Base-by-base conservation (phyloP, 305 asterid genomes). In the Fraxinus velutina region DNA sequence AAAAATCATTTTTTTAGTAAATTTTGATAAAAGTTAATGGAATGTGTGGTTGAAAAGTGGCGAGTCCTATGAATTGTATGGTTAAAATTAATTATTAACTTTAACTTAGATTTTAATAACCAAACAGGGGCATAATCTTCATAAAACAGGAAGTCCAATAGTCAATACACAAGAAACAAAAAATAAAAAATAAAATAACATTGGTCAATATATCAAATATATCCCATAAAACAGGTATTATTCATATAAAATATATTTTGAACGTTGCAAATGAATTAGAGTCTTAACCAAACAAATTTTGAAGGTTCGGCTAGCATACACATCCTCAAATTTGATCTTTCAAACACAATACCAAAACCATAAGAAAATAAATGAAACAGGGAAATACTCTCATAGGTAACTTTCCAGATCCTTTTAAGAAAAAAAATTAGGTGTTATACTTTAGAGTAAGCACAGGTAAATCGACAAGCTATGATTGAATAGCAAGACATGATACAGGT, bases 381-480 rank as follows among this genome's bases (percentile, higher is more conserved):
- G 73, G 60, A 34, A 8, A 7, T 10, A 15, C 78, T 17, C 12
- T 77, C 17, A 71, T 6, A 71, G 47, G 86, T 52, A 71, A 73
- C 29, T 83, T 77, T 77, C 13, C 1, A 50, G 21, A n/a, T 29
- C 15, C 37, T 29, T 68, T 29, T 10, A n/a, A 13, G 19, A 15
- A 30, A 71, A 32, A 15, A 71, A 32, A 13, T 32, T 32, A 71
- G 75, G 75, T 0, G 27, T 32, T 15, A 32, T 15, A 71, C 75
- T 32, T 15, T 71, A 30, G 44, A 70, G 39, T 70, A 34, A 70
- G 75, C 44, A 30, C 72, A 13, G 21, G 84, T 44, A 21, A 68
- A 34, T 72, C 10, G 78, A 81, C 80, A 78, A 75, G 78, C 74
- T 81, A 78, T 1, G 70, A 57, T 15, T 30, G 71, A 66, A 37